These are phyloP conservation scores for Detonula confervacea DNA, from an alignment of 352 stramenopile genomes.

Conservation along the genomic window DNA sequence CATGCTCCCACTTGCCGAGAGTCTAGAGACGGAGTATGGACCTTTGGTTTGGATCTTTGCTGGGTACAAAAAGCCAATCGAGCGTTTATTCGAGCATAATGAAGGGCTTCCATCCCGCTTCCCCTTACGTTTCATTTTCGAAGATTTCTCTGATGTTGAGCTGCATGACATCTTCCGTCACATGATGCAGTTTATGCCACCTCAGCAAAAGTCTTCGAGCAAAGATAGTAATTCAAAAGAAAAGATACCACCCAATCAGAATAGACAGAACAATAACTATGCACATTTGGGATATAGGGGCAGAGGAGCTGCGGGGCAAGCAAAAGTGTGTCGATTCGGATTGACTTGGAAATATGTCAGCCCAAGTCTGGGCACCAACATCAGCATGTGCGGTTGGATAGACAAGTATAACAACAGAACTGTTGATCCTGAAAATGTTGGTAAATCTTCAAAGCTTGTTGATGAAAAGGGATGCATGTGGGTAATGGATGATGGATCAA, in stretches of 20 bases:
- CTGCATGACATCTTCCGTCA: conserved; percentile 84
- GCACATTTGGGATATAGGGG: neutral
- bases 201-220: neutral
- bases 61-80: conserved; percentile 92
- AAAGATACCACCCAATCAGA: conserved; percentile 13
- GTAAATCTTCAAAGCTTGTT: conserved; percentile 26
- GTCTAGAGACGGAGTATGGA: conserved; percentile 33
- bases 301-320: neutral
- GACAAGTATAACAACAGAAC: conserved; percentile 44
- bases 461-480: conserved; percentile 39
- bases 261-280: too few relatives aligned
- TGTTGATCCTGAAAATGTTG: conserved; percentile 32
- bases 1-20: conserved; percentile 44
- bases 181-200: conserved; percentile 41
- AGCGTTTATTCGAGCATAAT: conserved; percentile 92
- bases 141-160: conserved; percentile 90
- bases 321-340: conserved; percentile 25
- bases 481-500: neutral
- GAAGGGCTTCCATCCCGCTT: conserved; percentile 90
- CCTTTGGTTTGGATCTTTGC: conserved; percentile 85
- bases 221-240: conserved; percentile 7
- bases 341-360: conserved; percentile 25
- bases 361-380: too few relatives aligned
- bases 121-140: conserved; percentile 85
- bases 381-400: conserved; percentile 33